phyloP scores from a whole-genome alignment of 345 rosid genomes.

The Heritiera littoralis region DNA sequence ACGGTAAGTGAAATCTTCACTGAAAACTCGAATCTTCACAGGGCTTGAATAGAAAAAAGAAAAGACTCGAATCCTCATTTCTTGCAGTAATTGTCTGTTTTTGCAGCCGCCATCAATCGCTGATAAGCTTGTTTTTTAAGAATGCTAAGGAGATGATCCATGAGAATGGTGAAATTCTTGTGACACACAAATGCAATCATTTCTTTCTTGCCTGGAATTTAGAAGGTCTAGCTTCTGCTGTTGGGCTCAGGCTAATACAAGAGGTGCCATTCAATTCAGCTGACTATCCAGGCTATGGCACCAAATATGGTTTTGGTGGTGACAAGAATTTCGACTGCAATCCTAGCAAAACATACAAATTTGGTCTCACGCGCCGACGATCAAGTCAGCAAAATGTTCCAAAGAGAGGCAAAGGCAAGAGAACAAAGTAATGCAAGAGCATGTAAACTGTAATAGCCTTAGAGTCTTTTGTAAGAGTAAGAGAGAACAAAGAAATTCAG shows the following conservation, averaged over 20 bases:
- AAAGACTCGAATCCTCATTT: too few species aligned
- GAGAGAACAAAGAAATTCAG: too few species aligned
- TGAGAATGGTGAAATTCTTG: conserved; percentile 51
- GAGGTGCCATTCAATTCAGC: conserved; percentile 24
- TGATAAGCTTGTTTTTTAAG: conserved; percentile 31
- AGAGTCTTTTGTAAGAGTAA: too few species aligned
- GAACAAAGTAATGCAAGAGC: too few species aligned
- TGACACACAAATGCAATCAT: conserved; percentile 45
- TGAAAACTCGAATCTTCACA: not conserved
- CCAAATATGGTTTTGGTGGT: conserved; percentile 33
- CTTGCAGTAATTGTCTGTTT: not conserved
- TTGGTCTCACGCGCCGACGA: not conserved
- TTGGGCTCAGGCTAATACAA: conserved; percentile 30
- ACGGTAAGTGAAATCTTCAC: not conserved
- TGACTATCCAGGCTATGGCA: conserved; percentile 49
- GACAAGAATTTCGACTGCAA: conserved; percentile 13
- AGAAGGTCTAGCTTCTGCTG: conserved; percentile 31
- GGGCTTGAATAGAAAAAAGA: too few species aligned
- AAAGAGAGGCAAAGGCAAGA: too few species aligned
- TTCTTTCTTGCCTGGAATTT: conserved; percentile 53
- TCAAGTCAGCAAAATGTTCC: not conserved
- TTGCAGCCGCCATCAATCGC: conserved; percentile 17
- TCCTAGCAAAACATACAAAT: conserved; percentile 23
- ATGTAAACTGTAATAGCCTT: too few species aligned
- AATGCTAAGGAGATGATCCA: conserved; percentile 46